A percentile compares a stretch with the other conserved stretches of the same genome.
Conservation (phyloP, 129 eudicot genomes). For the Saposhnikovia divaricata region DNA sequence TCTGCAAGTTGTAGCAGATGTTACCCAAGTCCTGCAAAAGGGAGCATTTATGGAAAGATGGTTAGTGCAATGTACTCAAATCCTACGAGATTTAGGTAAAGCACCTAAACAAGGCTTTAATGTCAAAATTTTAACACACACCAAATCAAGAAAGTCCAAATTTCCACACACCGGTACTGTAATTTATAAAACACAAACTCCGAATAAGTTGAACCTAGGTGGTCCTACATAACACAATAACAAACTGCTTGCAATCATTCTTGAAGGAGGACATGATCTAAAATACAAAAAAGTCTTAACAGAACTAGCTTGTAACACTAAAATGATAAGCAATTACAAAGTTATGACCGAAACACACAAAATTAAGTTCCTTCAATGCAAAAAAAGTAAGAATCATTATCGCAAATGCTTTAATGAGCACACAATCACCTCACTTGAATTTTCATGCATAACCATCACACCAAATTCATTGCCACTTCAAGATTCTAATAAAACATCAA, state of each 20-base stretch:
- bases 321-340: neutral
- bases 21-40: constrained; percentile 55
- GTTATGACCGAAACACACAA: neutral
- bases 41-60: neutral
- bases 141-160: neutral
- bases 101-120: neutral
- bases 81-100: neutral
- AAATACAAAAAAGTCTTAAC: neutral
- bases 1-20: constrained; percentile 13
- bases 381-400: neutral
- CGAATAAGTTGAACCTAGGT: neutral
- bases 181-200: neutral
- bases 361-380: neutral
- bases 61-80: neutral
- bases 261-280: neutral
- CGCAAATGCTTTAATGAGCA: neutral
- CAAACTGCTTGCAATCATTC: neutral
- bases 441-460: neutral
- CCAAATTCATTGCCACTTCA: neutral
- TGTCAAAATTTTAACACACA: neutral
- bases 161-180: neutral
- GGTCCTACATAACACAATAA: neutral
- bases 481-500: neutral
- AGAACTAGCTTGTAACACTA: neutral
- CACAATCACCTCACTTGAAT: neutral